A percentile compares a stretch with the other conserved stretches of the same genome.
Evolutionary conservation across 306 rosid genomes (phyloP).

Genomic region (Cucurbita argyrosperma): DNA sequence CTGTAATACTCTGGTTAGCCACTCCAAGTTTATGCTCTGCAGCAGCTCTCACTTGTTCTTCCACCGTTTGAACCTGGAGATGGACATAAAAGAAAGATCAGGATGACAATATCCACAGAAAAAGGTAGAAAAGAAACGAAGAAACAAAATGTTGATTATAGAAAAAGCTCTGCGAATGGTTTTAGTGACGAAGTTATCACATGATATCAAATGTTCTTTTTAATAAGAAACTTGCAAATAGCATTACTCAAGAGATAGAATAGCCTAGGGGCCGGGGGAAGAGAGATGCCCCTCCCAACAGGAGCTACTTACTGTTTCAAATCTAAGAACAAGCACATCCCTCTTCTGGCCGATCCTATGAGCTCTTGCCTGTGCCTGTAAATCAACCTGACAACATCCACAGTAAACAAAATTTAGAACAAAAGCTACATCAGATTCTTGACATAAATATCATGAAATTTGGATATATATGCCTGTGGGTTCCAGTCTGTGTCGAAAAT

Average conservation of each 20-base stretch:
- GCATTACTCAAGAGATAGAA: neutral
- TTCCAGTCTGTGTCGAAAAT: slow-evolving; percentile 99
- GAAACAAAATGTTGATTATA: neutral
- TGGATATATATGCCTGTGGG: slow-evolving; percentile 60
- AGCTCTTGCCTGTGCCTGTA: slow-evolving; percentile 99
- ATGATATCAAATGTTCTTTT: neutral
- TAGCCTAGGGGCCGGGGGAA: neutral
- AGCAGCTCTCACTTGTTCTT: slow-evolving; percentile 99
- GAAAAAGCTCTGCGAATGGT: neutral
- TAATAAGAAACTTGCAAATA: neutral
- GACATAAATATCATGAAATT: slow-evolving; percentile 4
- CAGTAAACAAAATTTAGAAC: slow-evolving; percentile 12
- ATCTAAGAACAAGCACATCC: slow-evolving; percentile 97
- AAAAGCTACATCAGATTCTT: neutral
- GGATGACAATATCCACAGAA: neutral
- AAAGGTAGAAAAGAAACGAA: neutral
- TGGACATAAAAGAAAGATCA: neutral
- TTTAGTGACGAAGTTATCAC: neutral
- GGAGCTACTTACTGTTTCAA: slow-evolving; percentile 57
- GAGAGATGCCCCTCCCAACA: neutral
- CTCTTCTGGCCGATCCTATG: slow-evolving; percentile 99
- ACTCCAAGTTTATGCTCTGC: slow-evolving; percentile 99
- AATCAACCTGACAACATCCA: slow-evolving; percentile 65
- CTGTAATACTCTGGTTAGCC: slow-evolving; percentile 98
- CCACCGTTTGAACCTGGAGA: slow-evolving; percentile 92